Percentiles rank a stretch among this genome's conserved stretches.
These are phyloP conservation scores for Peterozyma toletana DNA, from an alignment of 805 yeast species.

Conservation along the genomic window DNA sequence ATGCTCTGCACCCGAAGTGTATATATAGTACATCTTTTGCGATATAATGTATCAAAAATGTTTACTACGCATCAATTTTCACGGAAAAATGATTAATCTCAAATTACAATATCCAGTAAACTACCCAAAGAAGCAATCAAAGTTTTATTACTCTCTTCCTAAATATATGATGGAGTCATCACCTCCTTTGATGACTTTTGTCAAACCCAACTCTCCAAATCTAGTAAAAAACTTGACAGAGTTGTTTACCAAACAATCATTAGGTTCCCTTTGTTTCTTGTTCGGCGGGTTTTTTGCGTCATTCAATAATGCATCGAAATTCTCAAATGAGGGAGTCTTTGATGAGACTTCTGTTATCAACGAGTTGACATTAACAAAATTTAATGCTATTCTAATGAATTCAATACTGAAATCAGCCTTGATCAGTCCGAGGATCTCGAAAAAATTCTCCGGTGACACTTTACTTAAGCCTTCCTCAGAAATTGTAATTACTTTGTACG, in stretches of 20 bases:
- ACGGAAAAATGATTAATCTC: no score
- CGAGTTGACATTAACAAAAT: background rate
- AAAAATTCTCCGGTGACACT: background rate
- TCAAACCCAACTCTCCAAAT: slow-evolving; percentile 6
- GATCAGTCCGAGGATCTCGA: background rate
- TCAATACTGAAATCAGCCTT: background rate
- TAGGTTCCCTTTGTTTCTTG: background rate
- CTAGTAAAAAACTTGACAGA: slow-evolving; percentile 2
- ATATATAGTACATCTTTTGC: background rate
- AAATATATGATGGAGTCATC: no score
- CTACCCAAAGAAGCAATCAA: no score
- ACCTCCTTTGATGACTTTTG: background rate
- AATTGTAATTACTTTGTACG: background rate
- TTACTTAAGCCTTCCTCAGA: background rate
- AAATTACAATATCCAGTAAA: no score
- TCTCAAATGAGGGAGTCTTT: background rate
- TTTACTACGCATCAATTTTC: no score
- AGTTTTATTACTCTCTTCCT: no score
- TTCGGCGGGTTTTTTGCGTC: background rate
- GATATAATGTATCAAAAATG: no score
- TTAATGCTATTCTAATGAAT: background rate
- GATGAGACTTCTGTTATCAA: background rate
- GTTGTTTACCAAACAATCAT: background rate
- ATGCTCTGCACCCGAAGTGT: background rate
- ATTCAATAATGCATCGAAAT: no score